These are phyloP conservation scores for Cystobasidium ongulense DNA, from an alignment of 768 basidiomycete species.

Conservation along the genomic window DNA sequence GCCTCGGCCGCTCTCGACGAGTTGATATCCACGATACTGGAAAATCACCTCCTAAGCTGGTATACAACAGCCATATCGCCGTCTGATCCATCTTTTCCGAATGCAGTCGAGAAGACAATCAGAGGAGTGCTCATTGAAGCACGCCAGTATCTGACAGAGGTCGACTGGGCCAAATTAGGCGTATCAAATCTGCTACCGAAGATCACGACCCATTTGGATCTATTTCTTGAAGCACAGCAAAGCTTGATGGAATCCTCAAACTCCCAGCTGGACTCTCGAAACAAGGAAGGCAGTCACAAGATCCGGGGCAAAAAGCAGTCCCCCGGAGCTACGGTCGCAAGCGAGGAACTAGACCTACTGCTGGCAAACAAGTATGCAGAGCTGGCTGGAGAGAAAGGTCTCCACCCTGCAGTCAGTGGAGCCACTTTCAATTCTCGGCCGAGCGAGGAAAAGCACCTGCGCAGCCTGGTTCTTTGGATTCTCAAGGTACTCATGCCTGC, in stretches of 20 bases:
- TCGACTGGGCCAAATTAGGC: slow-evolving; percentile 67
- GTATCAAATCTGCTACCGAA: slow-evolving; percentile 82
- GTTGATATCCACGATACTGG: not conserved
- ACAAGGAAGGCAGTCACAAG: not conserved
- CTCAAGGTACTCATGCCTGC: slow-evolving; percentile 68
- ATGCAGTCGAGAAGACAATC: slow-evolving; percentile 67
- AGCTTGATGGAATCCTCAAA: slow-evolving; percentile 36
- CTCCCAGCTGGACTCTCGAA: slow-evolving; percentile 20
- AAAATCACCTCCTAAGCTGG: slow-evolving; percentile 25
- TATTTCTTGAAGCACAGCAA: slow-evolving; percentile 80
- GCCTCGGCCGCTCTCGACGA: slow-evolving; percentile 6
- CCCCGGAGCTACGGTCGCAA: not conserved
- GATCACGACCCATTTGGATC: slow-evolving; percentile 78
- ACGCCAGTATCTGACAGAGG: slow-evolving; percentile 52
- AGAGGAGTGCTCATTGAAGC: slow-evolving; percentile 60
- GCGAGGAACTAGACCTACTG: slow-evolving; percentile 74
- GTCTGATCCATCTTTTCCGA: slow-evolving; percentile 57
- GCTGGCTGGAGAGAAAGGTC: slow-evolving; percentile 44
- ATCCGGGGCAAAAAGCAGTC: slow-evolving; percentile 28
- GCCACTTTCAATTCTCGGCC: slow-evolving; percentile 83
- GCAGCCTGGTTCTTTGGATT: slow-evolving; percentile 60
- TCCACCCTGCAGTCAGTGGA: slow-evolving; percentile 81
- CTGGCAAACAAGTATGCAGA: slow-evolving; percentile 70
- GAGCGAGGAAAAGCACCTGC: slow-evolving; percentile 77
- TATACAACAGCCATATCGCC: slow-evolving; percentile 15